phyloP scores from a whole-genome alignment of 306 rosid genomes.

The Vicia villosa region DNA sequence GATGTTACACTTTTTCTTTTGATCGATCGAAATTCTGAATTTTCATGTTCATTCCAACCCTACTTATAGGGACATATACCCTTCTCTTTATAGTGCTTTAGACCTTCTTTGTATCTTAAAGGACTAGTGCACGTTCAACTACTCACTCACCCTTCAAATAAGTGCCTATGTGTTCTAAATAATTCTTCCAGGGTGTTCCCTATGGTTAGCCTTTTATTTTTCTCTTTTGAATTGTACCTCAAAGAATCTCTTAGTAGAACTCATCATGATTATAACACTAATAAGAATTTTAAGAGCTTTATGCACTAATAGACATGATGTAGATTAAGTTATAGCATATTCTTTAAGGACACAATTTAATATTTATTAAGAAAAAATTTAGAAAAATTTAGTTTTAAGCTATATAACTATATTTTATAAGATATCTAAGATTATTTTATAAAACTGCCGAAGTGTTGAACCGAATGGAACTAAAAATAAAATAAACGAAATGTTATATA shows the following conservation, averaged over 20 bases:
- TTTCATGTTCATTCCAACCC: background rate
- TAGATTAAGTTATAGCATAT: too few relatives aligned
- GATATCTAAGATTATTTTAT: too few relatives aligned
- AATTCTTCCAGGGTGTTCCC: constrained; percentile 9
- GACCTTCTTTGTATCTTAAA: constrained; percentile 18
- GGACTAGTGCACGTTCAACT: constrained; percentile 34
- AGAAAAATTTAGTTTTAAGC: too few relatives aligned
- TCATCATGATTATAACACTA: background rate
- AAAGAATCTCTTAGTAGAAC: background rate
- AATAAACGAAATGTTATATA: too few relatives aligned
- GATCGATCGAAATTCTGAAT: constrained; percentile 8
- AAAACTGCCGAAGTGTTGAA: too few relatives aligned
- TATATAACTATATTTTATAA: too few relatives aligned
- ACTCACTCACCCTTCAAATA: background rate
- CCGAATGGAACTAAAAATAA: too few relatives aligned
- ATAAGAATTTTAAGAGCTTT: background rate
- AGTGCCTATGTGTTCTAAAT: background rate
- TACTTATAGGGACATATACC: constrained; percentile 23
- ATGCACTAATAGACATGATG: background rate
- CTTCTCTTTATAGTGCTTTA: constrained; percentile 34
- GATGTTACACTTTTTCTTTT: constrained; percentile 25
- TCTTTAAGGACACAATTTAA: too few relatives aligned
- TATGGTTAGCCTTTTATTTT: background rate
- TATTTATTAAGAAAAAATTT: too few relatives aligned
- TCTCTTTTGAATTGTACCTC: background rate